A percentile compares a stretch with the other conserved stretches of the same genome.
These are phyloP conservation scores for Vitis labrusca DNA, from an alignment of 164 flowering plant genomes.

Conservation along the genomic window DNA sequence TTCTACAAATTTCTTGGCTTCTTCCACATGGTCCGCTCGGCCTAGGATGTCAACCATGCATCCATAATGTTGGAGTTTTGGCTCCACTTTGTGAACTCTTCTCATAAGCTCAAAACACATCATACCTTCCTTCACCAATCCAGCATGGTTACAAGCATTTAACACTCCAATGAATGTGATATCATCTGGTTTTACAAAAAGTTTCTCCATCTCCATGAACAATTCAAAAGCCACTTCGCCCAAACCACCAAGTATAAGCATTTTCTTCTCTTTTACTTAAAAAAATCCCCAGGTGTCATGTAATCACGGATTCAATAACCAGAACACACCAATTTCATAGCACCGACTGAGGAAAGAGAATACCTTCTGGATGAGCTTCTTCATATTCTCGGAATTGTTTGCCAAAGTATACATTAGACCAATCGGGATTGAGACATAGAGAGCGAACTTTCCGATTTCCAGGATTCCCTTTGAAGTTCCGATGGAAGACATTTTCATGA, in stretches of 20 bases:
- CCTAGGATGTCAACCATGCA: conserved; percentile 72
- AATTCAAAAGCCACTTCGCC: conserved; percentile 58
- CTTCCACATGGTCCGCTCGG: conserved; percentile 16
- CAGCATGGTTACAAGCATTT: conserved; percentile 70
- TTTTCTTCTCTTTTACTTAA: too few relatives aligned
- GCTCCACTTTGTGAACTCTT: conserved; percentile 46
- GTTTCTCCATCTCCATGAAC: conserved; percentile 55
- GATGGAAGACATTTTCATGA: too few relatives aligned
- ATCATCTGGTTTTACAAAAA: conserved; percentile 56
- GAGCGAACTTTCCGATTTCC: too few relatives aligned
- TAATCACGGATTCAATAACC: too few relatives aligned
- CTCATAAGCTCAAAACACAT: conserved; percentile 66
- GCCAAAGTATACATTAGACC: too few relatives aligned
- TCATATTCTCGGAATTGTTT: too few relatives aligned
- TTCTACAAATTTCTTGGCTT: conserved; percentile 44
- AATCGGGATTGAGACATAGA: too few relatives aligned
- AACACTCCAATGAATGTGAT: conserved; percentile 66
- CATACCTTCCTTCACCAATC: conserved; percentile 66
- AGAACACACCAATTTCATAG: too few relatives aligned
- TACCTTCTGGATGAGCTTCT: too few relatives aligned
- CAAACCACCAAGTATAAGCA: conserved; percentile 23
- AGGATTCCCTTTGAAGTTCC: too few relatives aligned
- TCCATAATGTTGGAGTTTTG: conserved; percentile 71
- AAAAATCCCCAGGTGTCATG: too few relatives aligned
- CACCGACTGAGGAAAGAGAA: too few relatives aligned